Percentiles rank a stretch among this genome's conserved stretches.
These are phyloP conservation scores for Amauroascus niger DNA, from an alignment of 2,329 filamentous ascomycete genomes.

Conservation along the genomic window DNA sequence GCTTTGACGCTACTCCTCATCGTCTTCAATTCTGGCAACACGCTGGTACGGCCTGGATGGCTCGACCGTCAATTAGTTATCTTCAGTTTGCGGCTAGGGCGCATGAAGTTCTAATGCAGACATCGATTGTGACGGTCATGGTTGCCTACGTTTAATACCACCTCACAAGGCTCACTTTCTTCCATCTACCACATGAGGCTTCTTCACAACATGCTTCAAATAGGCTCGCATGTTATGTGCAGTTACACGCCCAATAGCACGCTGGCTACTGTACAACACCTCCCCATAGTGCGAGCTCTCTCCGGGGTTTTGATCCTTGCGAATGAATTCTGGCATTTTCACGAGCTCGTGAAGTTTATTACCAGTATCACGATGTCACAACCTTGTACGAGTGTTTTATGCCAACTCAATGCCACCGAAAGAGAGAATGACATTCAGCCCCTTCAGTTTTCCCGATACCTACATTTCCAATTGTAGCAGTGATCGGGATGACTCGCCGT, in stretches of 20 bases:
- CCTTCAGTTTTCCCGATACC: constrained; percentile 3
- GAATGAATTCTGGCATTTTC: neutral
- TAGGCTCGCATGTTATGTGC: too few relatives aligned
- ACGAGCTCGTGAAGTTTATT: neutral
- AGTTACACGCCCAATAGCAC: constrained; percentile 3
- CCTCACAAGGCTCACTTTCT: constrained; percentile 8
- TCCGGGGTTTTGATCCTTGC: neutral
- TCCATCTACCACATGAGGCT: constrained; percentile 11
- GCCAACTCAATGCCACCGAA: constrained; percentile 1
- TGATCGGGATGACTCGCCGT: neutral
- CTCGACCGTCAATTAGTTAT: neutral
- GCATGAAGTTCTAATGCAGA: constrained; percentile 4
- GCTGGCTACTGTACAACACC: neutral
- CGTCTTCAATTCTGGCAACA: neutral
- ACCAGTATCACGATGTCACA: constrained; percentile 1
- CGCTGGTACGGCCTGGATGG: neutral
- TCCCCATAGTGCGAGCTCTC: neutral
- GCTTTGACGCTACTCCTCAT: neutral
- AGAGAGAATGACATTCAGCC: neutral
- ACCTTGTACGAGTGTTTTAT: neutral
- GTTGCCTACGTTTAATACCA: constrained; percentile 6
- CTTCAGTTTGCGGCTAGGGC: constrained; percentile 8
- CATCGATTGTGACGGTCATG: neutral
- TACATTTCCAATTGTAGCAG: neutral
- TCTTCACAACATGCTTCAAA: too few relatives aligned